phyloP scores from a whole-genome alignment of 306 rosid species.

The Quercus berberidifolia region DNA sequence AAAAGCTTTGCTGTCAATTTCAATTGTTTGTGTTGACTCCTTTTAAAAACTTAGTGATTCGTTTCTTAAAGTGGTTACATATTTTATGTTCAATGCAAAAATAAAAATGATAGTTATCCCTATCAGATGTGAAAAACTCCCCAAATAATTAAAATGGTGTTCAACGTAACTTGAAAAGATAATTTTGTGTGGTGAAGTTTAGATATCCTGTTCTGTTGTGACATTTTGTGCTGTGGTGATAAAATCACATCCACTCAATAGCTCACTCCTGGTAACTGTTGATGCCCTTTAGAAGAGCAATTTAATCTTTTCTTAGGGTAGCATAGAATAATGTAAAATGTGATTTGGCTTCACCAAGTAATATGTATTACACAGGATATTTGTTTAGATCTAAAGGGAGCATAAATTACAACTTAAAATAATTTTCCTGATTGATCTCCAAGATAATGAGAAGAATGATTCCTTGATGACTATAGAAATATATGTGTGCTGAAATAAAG shows the following conservation, averaged over 20 bases:
- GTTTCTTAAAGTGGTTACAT: not conserved
- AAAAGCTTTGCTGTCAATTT: too few species aligned
- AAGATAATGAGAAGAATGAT: not conserved
- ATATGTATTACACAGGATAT: not conserved
- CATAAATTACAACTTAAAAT: not conserved
- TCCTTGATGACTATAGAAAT: not conserved
- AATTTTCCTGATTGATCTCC: not conserved
- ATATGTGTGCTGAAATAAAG: constrained; percentile 4
- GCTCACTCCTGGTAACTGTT: not conserved
- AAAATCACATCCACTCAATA: not conserved
- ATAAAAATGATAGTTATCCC: not conserved
- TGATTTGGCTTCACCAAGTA: not conserved
- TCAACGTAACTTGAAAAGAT: not conserved
- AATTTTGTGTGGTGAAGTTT: not conserved
- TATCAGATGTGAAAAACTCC: not conserved
- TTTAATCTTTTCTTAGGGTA: not conserved
- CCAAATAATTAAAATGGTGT: not conserved
- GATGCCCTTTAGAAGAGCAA: not conserved
- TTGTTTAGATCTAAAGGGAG: not conserved
- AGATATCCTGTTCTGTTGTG: not conserved
- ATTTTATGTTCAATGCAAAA: constrained; percentile 1
- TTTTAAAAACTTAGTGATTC: not conserved
- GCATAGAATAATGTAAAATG: not conserved
- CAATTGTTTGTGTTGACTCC: not conserved
- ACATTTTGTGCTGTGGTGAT: not conserved